phyloP scores from a whole-genome alignment of 306 rosid genomes.

The Astragalus glycyphyllos region DNA sequence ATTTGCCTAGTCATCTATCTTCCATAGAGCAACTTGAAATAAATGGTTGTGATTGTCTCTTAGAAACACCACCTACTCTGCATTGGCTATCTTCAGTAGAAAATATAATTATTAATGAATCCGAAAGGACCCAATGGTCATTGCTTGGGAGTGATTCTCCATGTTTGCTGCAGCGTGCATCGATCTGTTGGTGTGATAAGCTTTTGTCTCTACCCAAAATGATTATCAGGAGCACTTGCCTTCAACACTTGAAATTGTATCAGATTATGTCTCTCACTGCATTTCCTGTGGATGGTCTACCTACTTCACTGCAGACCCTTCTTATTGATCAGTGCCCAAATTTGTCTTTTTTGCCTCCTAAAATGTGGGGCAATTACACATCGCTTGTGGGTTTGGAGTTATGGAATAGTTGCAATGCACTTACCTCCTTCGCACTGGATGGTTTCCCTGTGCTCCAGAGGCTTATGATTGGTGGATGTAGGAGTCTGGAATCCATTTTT shows the following conservation, averaged over 20 bases:
- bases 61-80: background rate
- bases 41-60: background rate
- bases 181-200: background rate
- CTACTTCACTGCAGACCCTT: background rate
- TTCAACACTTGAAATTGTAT: no score
- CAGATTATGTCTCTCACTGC: constrained; percentile 16
- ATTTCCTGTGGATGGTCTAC: constrained; percentile 15
- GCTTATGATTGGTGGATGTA: no score
- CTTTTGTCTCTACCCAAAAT: no score
- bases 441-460: background rate
- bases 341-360: background rate
- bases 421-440: background rate
- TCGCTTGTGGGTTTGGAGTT: background rate
- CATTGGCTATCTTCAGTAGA: background rate
- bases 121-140: background rate
- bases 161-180: background rate
- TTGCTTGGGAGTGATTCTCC: background rate
- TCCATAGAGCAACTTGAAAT: background rate
- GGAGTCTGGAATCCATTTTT: background rate
- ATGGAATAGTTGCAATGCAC: background rate
- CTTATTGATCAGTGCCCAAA: fast-evolving
- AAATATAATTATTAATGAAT: background rate
- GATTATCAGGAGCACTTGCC: no score
- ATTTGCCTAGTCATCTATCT: constrained; percentile 5
- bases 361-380: background rate